phyloP scores from a whole-genome alignment of 1,139 yeast species.

The Wickerhamomyces sp. region DNA sequence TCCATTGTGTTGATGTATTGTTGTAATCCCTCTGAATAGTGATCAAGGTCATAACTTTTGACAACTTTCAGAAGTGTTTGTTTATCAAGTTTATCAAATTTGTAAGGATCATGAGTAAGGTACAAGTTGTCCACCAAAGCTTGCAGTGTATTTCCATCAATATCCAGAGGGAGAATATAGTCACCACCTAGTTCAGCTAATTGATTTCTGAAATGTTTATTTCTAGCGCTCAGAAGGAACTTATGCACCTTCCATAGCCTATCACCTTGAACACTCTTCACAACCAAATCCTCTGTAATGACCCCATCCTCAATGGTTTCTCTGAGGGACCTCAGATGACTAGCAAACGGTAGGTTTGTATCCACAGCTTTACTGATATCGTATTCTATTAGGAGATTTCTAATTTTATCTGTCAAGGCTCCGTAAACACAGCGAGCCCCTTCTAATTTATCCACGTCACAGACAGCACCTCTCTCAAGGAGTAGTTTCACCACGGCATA shows the following conservation, averaged over 20 bases:
- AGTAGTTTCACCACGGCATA: conserved; percentile 53
- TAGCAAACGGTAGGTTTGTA: conserved; percentile 67
- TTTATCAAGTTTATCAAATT: conserved; percentile 29
- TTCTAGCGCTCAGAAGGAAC: conserved; percentile 36
- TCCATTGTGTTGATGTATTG: conserved; percentile 20
- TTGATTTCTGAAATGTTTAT: conserved; percentile 24
- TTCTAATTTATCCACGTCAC: conserved; percentile 75
- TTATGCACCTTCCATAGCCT: conserved; percentile 27
- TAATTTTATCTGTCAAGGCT: conserved; percentile 62
- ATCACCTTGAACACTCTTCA: conserved; percentile 1
- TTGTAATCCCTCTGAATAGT: conserved; percentile 33
- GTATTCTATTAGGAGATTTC: conserved; percentile 52
- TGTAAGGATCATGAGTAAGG: conserved; percentile 37
- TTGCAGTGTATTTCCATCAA: conserved; percentile 28
- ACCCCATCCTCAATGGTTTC: conserved; percentile 19
- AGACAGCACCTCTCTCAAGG: conserved; percentile 64
- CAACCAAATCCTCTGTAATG: conserved; percentile 35
- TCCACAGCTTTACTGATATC: conserved; percentile 71
- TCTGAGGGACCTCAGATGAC: conserved; percentile 50
- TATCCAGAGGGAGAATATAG: conserved; percentile 15
- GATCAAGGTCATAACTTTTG: conserved; percentile 31
- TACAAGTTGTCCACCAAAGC: conserved; percentile 50
- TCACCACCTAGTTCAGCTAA: conserved; percentile 20
- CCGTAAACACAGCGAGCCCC: conserved; percentile 81
- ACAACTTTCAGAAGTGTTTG: conserved; percentile 33